phyloP scores from a whole-genome alignment of 306 rosid species.

The Vigna mungo region DNA sequence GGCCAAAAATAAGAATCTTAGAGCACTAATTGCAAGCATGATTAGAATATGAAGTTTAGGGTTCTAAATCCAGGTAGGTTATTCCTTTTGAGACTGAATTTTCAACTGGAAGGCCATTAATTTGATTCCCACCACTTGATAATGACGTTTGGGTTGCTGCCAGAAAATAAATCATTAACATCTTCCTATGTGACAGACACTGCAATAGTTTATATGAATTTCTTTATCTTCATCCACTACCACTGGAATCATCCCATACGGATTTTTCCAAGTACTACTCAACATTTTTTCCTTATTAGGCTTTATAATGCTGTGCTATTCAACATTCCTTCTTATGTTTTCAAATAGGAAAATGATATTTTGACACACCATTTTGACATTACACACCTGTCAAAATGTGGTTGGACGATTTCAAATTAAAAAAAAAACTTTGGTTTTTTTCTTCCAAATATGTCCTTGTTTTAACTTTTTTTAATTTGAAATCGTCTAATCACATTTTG shows the following conservation, averaged over 20 bases:
- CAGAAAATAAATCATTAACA: background rate
- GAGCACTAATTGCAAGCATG: background rate
- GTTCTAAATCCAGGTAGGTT: constrained; percentile 25
- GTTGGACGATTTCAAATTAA: too few species aligned
- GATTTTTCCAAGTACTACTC: constrained; percentile 34
- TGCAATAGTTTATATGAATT: constrained; percentile 31
- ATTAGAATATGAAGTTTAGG: background rate
- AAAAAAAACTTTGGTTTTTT: too few species aligned
- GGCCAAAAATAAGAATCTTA: background rate
- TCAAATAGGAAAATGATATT: too few species aligned
- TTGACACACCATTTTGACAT: too few species aligned
- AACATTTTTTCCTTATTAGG: background rate
- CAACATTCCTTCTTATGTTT: background rate
- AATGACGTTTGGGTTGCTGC: constrained; percentile 44
- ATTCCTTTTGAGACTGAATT: constrained; percentile 37
- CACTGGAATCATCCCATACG: constrained; percentile 1
- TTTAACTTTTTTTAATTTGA: too few species aligned
- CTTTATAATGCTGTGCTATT: background rate
- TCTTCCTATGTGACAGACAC: constrained; percentile 7
- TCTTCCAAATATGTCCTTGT: too few species aligned
- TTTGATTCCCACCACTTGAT: constrained; percentile 49
- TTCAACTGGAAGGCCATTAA: constrained; percentile 31
- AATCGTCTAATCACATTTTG: too few species aligned
- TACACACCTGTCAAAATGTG: too few species aligned
- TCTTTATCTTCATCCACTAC: constrained; percentile 28